Base-by-base conservation (phyloP, 1,284 basidiomycete genomes). In the Irpex lacteus region DNA sequence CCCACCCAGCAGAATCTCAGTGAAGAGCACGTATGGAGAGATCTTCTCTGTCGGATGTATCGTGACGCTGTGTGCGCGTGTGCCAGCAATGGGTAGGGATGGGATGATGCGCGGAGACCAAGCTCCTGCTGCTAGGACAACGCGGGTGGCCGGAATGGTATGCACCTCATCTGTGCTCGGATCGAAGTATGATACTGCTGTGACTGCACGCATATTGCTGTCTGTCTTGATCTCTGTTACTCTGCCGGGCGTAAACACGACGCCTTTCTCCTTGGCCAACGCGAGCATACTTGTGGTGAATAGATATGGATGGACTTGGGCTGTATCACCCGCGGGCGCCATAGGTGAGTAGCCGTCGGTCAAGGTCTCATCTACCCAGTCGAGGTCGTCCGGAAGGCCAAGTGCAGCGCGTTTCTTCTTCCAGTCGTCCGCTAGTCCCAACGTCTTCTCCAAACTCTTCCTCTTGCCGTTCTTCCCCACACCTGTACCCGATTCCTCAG, bases 61-160 rank as follows among this genome's bases (percentile, higher is more conserved):
- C 3, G 83, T 85, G 70, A 91, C 81, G 69, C 88, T 90, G 73
- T 91, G 89, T 0, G 87, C 89, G 60, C 90, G 86, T 3, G 81
- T 86, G 44, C 80, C 81, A 13, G 76, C 71, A 66, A 91, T 82
- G 13, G 88, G 88, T 36, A 90, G 78, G 4, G 76, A 68, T 9
- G 81, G 76, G 38, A 79, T 65, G 64, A 91, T 72, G 6, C 70
- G 73, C 8, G 93, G 85, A 0, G 94, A 94, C 96, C 96, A 98
- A 1, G 94, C 92, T 11, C 95, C 95, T 9, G 92, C 91, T 36
- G 90, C 85, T 61, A 98, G 75, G 38, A 97, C 80, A 60, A 96
- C 82, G 64, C 87, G 80, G 3, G 87, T 87, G 32, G 89, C 88
- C 2, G 78, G 71, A 34, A 89, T 71, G 9, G 72, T 77, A 54